Evolutionary conservation across 2,329 filamentous ascomycete genomes (phyloP).

Genomic region (Penicillium sp.): DNA sequence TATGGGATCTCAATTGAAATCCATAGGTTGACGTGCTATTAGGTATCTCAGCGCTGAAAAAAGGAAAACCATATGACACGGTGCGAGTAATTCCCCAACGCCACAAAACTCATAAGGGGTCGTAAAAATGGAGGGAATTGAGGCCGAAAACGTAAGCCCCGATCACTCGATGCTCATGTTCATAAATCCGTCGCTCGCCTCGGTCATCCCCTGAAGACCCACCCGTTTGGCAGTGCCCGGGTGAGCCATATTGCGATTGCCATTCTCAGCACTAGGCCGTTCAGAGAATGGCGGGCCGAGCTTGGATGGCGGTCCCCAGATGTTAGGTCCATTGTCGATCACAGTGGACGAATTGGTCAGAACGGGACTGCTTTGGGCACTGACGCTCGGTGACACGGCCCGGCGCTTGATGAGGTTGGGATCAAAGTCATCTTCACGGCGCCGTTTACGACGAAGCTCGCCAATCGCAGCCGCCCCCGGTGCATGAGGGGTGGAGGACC

Average conservation of each 20-base stretch:
- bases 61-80: constrained; percentile 8
- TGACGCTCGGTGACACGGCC: constrained; percentile 87
- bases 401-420: constrained; percentile 83
- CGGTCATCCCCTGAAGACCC: constrained; percentile 87
- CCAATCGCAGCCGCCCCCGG: constrained; percentile 56
- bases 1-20: too few relatives aligned
- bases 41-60: constrained; percentile 15
- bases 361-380: constrained; percentile 83
- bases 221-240: constrained; percentile 55
- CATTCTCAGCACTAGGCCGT: constrained; percentile 50
- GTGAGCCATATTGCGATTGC: constrained; percentile 51
- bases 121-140: neutral
- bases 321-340: constrained; percentile 56
- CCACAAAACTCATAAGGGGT: neutral
- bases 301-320: constrained; percentile 70
- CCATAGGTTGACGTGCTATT: neutral
- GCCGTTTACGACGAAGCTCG: constrained; percentile 75
- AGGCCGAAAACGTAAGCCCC: neutral
- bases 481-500: constrained; percentile 44
- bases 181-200: constrained; percentile 93
- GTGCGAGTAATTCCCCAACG: constrained; percentile 10
- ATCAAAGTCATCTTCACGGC: constrained; percentile 87
- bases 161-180: constrained; percentile 88
- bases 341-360: constrained; percentile 77
- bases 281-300: constrained; percentile 50